A percentile compares a stretch with the other conserved stretches of the same genome.
Evolutionary conservation across 257 asterid genomes (phyloP).

Genomic region (Fraxinus americana): DNA sequence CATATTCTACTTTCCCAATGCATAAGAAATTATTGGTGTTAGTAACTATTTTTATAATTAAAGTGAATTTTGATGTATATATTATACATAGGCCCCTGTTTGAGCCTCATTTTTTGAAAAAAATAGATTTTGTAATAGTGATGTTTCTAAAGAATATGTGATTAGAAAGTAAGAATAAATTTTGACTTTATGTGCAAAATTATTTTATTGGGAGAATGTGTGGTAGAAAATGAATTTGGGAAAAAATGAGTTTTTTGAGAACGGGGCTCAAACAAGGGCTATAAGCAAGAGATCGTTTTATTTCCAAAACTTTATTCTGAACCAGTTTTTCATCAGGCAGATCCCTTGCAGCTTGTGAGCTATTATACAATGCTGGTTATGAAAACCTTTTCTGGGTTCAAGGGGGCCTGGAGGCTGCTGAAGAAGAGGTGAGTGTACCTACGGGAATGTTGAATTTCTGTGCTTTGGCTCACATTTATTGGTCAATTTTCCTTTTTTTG

Average conservation of each 20-base stretch:
- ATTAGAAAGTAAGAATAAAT: too few species aligned
- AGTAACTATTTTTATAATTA: not conserved
- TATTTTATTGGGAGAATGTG: too few species aligned
- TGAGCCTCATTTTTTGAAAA: too few species aligned
- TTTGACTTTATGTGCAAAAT: too few species aligned
- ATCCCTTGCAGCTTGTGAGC: conserved; percentile 99
- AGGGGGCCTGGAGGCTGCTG: conserved; percentile 94
- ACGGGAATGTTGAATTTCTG: not conserved
- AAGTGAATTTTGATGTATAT: too few species aligned
- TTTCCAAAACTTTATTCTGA: conserved; percentile 24
- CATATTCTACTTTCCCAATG: not conserved
- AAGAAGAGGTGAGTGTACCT: conserved; percentile 64
- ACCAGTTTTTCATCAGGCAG: conserved; percentile 59
- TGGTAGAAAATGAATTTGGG: not conserved
- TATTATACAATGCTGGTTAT: conserved; percentile 75
- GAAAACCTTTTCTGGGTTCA: conserved; percentile 86
- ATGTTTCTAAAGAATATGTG: too few species aligned
- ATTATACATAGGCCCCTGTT: too few species aligned
- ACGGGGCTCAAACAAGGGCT: too few species aligned
- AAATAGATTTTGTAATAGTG: too few species aligned
- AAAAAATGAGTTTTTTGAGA: too few species aligned
- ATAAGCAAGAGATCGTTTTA: not conserved
- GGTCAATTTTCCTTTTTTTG: conserved; percentile 6
- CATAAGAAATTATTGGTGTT: not conserved
- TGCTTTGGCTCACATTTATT: conserved; percentile 1